These are phyloP conservation scores for Epichloe amarillans DNA, from an alignment of 2,329 filamentous ascomycete genomes.

Conservation along the genomic window DNA sequence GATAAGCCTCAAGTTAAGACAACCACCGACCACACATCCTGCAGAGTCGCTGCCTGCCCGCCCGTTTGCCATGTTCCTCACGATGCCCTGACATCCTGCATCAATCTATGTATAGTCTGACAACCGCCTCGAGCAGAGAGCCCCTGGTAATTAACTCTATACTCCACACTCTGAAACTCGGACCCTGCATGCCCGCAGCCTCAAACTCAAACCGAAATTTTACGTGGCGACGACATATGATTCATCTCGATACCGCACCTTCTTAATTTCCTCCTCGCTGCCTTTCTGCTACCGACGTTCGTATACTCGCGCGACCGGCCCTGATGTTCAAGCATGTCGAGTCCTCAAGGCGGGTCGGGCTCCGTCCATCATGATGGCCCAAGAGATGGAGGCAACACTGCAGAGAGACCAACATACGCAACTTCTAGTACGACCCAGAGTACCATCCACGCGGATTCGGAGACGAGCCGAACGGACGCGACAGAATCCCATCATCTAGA, in stretches of 20 bases:
- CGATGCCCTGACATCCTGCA: background rate
- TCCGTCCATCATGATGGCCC: slow-evolving; percentile 6
- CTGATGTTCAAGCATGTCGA: slow-evolving; percentile 21
- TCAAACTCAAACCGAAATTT: background rate
- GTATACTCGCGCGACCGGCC: background rate
- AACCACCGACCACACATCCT: background rate
- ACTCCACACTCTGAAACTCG: background rate
- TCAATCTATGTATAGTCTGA: background rate
- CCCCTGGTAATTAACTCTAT: background rate
- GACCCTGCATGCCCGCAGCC: slow-evolving; percentile 1
- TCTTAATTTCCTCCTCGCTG: background rate
- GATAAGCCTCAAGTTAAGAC: background rate
- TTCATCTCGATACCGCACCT: background rate
- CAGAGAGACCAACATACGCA: background rate
- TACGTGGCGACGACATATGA: background rate
- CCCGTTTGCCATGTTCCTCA: background rate
- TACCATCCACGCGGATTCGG: background rate
- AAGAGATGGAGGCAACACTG: background rate
- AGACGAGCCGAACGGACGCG: background rate
- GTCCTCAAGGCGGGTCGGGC: slow-evolving; percentile 14
- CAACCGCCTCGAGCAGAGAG: background rate
- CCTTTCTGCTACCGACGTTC: background rate
- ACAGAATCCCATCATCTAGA: background rate
- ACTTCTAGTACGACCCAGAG: background rate
- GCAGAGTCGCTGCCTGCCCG: background rate